phyloP scores from a whole-genome alignment of 768 basidiomycete genomes.

The Filobasidium floriforme region DNA sequence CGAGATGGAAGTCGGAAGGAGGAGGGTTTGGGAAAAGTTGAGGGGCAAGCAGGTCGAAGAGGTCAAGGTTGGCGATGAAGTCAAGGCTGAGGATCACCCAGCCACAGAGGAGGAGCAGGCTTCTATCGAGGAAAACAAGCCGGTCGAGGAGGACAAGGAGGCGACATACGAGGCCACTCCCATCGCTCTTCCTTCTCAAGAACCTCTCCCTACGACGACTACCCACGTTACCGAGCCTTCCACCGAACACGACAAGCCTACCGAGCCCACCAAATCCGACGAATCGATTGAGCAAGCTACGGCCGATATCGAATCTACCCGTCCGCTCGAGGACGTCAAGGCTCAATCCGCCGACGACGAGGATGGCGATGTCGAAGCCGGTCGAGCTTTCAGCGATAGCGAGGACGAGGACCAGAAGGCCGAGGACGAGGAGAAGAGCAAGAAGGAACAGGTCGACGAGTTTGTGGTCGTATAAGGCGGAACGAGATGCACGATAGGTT shows the following conservation, averaged over 20 bases:
- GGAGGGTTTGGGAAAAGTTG: slow-evolving; percentile 17
- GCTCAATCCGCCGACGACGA: background rate
- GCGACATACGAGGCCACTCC: background rate
- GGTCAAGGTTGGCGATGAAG: background rate
- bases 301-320: background rate
- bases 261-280: background rate
- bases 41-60: background rate
- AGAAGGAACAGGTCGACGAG: slow-evolving; percentile 9
- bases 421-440: background rate
- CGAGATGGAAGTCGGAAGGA: slow-evolving; percentile 47
- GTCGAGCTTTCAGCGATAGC: background rate
- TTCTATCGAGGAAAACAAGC: background rate
- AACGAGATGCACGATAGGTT: background rate
- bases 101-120: background rate
- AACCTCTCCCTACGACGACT: background rate
- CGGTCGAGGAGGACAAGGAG: slow-evolving; percentile 2
- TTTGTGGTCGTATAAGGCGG: background rate
- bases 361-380: background rate
- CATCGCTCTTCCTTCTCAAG: background rate
- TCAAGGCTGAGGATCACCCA: background rate
- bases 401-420: slow-evolving; percentile 3
- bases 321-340: slow-evolving; percentile 4
- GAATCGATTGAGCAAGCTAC: too few relatives aligned
- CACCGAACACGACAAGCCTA: background rate
- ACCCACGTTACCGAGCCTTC: background rate